phyloP scores from a whole-genome alignment of 768 basidiomycete species.

The Pholiota molesta region DNA sequence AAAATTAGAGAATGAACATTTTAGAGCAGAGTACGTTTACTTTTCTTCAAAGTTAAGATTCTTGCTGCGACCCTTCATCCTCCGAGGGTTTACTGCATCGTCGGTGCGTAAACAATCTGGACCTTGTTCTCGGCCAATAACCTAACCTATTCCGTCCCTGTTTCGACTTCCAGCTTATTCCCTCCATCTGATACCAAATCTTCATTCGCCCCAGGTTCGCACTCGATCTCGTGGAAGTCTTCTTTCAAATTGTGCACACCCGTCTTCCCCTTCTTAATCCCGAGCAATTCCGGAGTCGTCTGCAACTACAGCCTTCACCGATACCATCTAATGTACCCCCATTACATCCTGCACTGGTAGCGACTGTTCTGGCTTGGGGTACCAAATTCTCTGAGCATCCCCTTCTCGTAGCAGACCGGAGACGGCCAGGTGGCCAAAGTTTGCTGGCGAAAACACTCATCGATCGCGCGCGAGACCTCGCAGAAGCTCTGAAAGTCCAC shows the following conservation, averaged over 20 bases:
- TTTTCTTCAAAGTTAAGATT: conserved; percentile 26
- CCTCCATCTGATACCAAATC: conserved; percentile 22
- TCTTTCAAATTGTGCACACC: conserved; percentile 90
- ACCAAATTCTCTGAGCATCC: conserved; percentile 94
- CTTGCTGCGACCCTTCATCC: conserved; percentile 26
- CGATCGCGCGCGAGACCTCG: conserved; percentile 81
- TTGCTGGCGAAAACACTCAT: conserved; percentile 76
- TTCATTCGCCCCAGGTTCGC: conserved; percentile 64
- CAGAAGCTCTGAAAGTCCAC: conserved; percentile 87
- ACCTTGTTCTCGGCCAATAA: conserved; percentile 7
- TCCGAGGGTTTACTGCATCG: conserved; percentile 22
- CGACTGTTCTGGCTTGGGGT: conserved; percentile 89
- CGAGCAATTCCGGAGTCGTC: conserved; percentile 72
- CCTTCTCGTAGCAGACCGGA: conserved; percentile 76
- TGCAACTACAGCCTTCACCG: conserved; percentile 47
- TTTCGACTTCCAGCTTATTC: conserved; percentile 15
- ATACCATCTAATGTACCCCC: conserved; percentile 41
- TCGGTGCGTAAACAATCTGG: conserved; percentile 11
- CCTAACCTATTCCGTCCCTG: conserved; percentile 13
- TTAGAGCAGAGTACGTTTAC: conserved; percentile 80
- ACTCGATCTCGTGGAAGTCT: conserved; percentile 91
- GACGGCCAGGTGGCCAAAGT: conserved; percentile 72
- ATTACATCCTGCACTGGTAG: conserved; percentile 75
- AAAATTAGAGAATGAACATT: conserved; percentile 71
- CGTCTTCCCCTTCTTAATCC: conserved; percentile 89